A percentile compares a stretch with the other conserved stretches of the same genome.
Evolutionary conservation across 2,329 filamentous ascomycete genomes (phyloP).

Genomic region (Penicillium aurantiogriseum): DNA sequence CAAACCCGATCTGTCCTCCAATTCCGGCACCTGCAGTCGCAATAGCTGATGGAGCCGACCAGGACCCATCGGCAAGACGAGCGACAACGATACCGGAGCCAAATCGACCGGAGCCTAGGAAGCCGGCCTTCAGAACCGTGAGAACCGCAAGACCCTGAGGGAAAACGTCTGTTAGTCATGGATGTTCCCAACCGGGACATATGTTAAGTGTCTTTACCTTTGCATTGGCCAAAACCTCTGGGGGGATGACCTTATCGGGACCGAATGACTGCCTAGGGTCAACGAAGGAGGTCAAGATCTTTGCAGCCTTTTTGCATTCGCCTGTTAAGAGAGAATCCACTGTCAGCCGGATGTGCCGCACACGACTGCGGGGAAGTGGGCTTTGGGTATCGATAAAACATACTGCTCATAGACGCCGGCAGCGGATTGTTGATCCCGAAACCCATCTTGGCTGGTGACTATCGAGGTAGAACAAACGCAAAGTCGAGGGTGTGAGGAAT

Average conservation of each 20-base stretch:
- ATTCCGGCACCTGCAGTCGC: slow-evolving; percentile 51
- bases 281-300: slow-evolving; percentile 91
- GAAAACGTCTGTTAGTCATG: slow-evolving; percentile 9
- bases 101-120: slow-evolving; percentile 51
- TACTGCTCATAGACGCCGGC: slow-evolving; percentile 50
- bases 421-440: slow-evolving; percentile 49
- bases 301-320: slow-evolving; percentile 96
- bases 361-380: slow-evolving; percentile 35
- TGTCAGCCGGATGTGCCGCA: slow-evolving; percentile 32
- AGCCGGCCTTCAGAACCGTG: slow-evolving; percentile 52
- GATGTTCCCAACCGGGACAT: slow-evolving; percentile 7
- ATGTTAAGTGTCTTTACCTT: slow-evolving; percentile 61
- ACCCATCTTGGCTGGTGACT: slow-evolving; percentile 37
- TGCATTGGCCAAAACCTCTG: slow-evolving; percentile 81
- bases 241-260: slow-evolving; percentile 95
- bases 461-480: slow-evolving; percentile 5
- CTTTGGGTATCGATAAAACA: slow-evolving; percentile 24
- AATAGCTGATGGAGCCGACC: slow-evolving; percentile 52
- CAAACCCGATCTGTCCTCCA: slow-evolving; percentile 53
- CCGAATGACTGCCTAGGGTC: slow-evolving; percentile 92
- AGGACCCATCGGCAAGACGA: slow-evolving; percentile 48
- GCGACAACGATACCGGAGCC: slow-evolving; percentile 52
- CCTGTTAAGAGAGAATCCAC: slow-evolving; percentile 54
- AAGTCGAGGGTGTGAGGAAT: slow-evolving; percentile 4
- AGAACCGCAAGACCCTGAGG: slow-evolving; percentile 50